Percentiles rank a stretch among this genome's conserved stretches.
Evolutionary conservation across 2,329 filamentous ascomycete genomes (phyloP).

Genomic region (Zymoseptoria pseudotritici): DNA sequence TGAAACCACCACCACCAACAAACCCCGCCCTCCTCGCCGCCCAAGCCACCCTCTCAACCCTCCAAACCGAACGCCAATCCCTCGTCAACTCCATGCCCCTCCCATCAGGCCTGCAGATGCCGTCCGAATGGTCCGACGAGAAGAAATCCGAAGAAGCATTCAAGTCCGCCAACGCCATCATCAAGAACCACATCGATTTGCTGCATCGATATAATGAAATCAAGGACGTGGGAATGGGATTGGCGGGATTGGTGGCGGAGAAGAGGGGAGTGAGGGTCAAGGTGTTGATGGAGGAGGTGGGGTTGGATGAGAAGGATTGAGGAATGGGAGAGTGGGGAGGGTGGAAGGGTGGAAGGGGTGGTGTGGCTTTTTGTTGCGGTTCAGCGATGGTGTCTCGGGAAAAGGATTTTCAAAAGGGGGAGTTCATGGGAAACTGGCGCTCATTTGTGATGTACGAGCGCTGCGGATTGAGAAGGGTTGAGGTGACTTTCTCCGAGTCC

Average conservation of each 20-base stretch:
- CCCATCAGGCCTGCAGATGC: conserved; percentile 23
- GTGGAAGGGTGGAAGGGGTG: neutral
- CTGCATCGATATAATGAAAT: conserved; percentile 66
- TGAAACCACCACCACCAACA: conserved; percentile 4
- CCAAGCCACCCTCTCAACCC: conserved; percentile 40
- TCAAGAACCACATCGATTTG: conserved; percentile 56
- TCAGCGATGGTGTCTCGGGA: neutral
- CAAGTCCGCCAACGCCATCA: conserved; percentile 44
- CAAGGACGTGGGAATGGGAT: conserved; percentile 57
- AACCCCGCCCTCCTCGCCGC: conserved; percentile 14
- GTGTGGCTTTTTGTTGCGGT: neutral
- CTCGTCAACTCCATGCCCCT: conserved; percentile 26
- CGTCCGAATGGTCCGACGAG: conserved; percentile 18
- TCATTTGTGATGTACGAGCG: neutral
- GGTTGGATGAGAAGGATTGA: conserved; percentile 39
- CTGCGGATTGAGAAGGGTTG: too few relatives aligned
- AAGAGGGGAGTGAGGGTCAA: conserved; percentile 49
- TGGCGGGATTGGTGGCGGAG: conserved; percentile 62
- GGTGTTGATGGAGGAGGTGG: conserved; percentile 44
- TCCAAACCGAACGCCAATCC: conserved; percentile 37
- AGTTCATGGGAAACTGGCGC: neutral
- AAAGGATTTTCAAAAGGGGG: neutral
- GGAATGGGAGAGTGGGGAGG: neutral
- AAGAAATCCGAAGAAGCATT: conserved; percentile 26
- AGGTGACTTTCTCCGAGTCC: too few relatives aligned